Evolutionary conservation across 1,284 basidiomycete genomes (phyloP).

Genomic region (Takashimella koratensis): DNA sequence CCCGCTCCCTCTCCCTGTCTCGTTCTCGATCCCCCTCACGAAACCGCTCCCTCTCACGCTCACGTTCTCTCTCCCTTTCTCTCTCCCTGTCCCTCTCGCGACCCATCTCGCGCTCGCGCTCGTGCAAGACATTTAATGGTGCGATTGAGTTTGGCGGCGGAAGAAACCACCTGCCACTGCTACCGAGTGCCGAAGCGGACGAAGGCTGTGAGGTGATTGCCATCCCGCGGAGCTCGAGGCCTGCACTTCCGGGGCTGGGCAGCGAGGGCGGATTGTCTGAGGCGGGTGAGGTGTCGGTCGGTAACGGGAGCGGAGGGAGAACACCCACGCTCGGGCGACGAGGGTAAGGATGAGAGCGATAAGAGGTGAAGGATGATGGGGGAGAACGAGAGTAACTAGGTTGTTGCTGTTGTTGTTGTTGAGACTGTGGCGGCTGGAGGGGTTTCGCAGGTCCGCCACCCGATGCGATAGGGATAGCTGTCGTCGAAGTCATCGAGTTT

Average conservation of each 20-base stretch:
- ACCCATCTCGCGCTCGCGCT: conserved; percentile 8
- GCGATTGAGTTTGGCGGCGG: conserved; percentile 17
- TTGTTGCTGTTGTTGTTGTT: not conserved
- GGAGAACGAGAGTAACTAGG: not conserved
- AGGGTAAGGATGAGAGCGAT: conserved; percentile 13
- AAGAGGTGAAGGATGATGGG: conserved; percentile 6
- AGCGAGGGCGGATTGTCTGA: not conserved
- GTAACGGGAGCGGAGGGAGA: not conserved
- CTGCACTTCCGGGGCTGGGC: conserved; percentile 1
- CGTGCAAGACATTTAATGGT: conserved; percentile 14
- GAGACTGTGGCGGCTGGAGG: not conserved
- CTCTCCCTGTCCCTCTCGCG: conserved; percentile 5
- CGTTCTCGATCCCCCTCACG: conserved; percentile 10
- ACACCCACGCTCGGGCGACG: conserved; percentile 4
- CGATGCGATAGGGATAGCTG: not conserved
- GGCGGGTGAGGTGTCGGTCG: not conserved
- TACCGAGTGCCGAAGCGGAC: not conserved
- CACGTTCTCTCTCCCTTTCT: not conserved
- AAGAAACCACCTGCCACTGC: conserved; percentile 4
- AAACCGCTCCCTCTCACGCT: conserved; percentile 3
- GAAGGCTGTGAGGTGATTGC: conserved; percentile 1
- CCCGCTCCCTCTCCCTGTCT: conserved; percentile 5
- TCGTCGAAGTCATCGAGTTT: not conserved
- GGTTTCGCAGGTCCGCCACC: not conserved
- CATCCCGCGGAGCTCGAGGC: not conserved